Percentiles rank a stretch among this genome's conserved stretches.
Evolutionary conservation across 202 grass and related monocot species (phyloP).

Genomic region (Bolboschoenoplectus hybrid): DNA sequence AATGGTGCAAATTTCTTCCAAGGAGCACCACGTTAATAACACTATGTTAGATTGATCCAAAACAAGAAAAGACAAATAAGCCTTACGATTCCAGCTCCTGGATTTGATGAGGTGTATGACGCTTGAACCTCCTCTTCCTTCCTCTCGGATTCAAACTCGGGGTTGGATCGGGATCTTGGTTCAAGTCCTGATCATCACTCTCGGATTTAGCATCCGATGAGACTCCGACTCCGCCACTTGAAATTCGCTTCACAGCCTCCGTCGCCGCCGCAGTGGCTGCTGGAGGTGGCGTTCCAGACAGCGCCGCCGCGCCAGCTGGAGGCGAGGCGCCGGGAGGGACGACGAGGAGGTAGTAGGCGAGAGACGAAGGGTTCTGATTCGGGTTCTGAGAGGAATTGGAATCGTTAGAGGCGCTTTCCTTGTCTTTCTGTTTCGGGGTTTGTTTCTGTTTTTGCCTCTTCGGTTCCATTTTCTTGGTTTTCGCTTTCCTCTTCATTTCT

Average conservation of each 20-base stretch:
- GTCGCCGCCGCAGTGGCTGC: slow-evolving; percentile 27
- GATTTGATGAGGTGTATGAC: slow-evolving; percentile 59
- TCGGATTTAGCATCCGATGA: slow-evolving; percentile 30
- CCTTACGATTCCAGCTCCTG: slow-evolving; percentile 56
- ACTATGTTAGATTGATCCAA: background rate
- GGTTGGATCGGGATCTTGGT: slow-evolving; percentile 49
- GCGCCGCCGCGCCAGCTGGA: slow-evolving; percentile 16
- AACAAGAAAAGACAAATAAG: slow-evolving; percentile 10
- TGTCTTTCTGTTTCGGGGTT: slow-evolving; percentile 19
- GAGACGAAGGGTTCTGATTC: slow-evolving; percentile 24
- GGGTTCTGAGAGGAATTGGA: slow-evolving; percentile 37
- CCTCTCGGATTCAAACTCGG: slow-evolving; percentile 31
- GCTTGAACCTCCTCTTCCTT: slow-evolving; percentile 52
- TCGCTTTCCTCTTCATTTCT: slow-evolving; percentile 33
- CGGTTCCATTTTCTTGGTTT: slow-evolving; percentile 30
- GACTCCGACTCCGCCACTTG: background rate
- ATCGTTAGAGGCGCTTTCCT: background rate
- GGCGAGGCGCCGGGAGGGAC: slow-evolving; percentile 31
- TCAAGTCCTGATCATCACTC: slow-evolving; percentile 69
- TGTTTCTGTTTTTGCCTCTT: slow-evolving; percentile 36
- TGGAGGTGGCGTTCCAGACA: slow-evolving; percentile 26
- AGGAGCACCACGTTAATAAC: background rate
- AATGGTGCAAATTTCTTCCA: background rate
- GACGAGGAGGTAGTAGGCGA: slow-evolving; percentile 38
- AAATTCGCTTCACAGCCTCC: slow-evolving; percentile 38